A percentile compares a stretch with the other conserved stretches of the same genome.
Conservation (phyloP, 352 stramenopile genomes). For the Globisporangium mamillatum region DNA sequence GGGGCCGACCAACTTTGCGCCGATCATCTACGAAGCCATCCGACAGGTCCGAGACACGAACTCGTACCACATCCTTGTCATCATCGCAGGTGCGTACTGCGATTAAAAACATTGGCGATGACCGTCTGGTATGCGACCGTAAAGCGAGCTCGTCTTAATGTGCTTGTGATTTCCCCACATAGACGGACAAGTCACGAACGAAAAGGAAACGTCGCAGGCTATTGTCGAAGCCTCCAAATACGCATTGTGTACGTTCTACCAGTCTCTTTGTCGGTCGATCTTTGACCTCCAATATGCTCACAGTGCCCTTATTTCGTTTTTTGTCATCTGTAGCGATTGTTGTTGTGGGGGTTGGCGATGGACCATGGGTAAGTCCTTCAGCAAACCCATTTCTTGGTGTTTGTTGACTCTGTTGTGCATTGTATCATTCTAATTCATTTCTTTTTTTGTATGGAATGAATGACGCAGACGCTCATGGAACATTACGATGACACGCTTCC, state of each 20-base stretch:
- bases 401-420: background rate
- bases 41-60: constrained; percentile 39
- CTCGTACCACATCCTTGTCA: constrained; percentile 72
- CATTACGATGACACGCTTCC: constrained; percentile 60
- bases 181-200: constrained; percentile 68
- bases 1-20: constrained; percentile 77
- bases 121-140: background rate
- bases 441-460: background rate
- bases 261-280: background rate
- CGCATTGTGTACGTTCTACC: constrained; percentile 52
- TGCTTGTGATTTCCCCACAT: background rate
- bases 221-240: constrained; percentile 73
- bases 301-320: background rate
- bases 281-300: background rate
- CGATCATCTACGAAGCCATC: constrained; percentile 74
- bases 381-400: background rate
- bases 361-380: constrained; percentile 44
- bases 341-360: constrained; percentile 73
- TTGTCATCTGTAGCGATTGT: constrained; percentile 53
- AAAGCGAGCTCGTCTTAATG: background rate
- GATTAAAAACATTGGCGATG: background rate
- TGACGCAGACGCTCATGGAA: constrained; percentile 50
- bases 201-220: constrained; percentile 60
- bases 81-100: constrained; percentile 35
- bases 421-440: background rate